Evolutionary conservation across 805 yeast species (phyloP).

Genomic region (Candida corydali): DNA sequence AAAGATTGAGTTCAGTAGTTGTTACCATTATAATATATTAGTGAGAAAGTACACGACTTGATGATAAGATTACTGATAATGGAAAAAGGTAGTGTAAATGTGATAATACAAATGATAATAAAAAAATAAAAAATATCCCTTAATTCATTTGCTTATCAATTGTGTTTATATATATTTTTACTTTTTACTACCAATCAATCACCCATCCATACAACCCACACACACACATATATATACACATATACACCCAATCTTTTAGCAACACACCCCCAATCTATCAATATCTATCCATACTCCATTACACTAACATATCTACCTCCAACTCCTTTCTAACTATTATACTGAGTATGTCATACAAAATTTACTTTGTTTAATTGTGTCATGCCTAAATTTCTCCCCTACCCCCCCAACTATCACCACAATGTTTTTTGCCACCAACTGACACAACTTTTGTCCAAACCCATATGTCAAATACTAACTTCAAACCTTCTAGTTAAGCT

Average conservation of each 20-base stretch:
- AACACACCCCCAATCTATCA: not conserved
- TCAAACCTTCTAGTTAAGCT: constrained; percentile 26
- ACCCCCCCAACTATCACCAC: no score
- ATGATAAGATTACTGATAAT: not conserved
- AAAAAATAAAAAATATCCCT: not conserved
- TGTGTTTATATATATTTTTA: not conserved
- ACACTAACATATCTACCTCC: no score
- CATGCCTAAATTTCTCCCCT: no score
- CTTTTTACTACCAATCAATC: no score
- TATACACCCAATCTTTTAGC: no score
- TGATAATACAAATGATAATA: not conserved
- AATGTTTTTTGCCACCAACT: no score
- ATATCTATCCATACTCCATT: no score
- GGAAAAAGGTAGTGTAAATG: not conserved
- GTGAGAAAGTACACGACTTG: not conserved
- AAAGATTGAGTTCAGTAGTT: constrained; percentile 4
- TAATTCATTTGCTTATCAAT: not conserved
- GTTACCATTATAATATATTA: constrained; percentile 5
- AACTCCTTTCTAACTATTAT: no score
- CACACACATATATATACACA: not conserved
- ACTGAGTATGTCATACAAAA: no score
- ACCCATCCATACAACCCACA: no score
- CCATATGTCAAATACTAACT: constrained; percentile 2
- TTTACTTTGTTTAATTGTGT: no score
- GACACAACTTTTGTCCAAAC: no score